These are phyloP conservation scores for Fusarium praegraminearum DNA, from an alignment of 2,329 filamentous ascomycete species.

Conservation along the genomic window DNA sequence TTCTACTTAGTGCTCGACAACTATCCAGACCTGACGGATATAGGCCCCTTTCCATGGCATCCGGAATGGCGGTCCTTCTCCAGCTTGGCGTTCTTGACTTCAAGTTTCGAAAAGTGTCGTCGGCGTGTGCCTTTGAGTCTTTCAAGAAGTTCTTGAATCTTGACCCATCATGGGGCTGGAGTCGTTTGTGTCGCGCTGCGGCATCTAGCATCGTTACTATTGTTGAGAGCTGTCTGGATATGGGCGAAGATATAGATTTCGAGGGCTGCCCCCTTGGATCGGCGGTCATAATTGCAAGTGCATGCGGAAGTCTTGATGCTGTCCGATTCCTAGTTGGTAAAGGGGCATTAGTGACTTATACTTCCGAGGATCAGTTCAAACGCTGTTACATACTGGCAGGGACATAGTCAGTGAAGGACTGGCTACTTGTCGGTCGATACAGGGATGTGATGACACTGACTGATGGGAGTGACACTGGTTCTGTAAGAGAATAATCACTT, in stretches of 20 bases:
- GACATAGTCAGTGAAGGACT: neutral
- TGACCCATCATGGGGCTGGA: conserved; percentile 21
- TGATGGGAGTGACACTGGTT: no score
- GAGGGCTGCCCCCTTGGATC: conserved; percentile 21
- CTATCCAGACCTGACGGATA: neutral
- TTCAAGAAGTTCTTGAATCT: conserved; percentile 16
- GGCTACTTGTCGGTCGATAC: neutral
- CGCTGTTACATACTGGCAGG: neutral
- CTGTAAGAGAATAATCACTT: accelerated
- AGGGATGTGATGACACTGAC: neutral
- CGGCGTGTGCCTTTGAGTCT: accelerated
- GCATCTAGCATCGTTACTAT: neutral
- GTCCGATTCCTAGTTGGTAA: neutral
- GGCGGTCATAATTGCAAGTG: conserved; percentile 21
- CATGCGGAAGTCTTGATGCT: conserved; percentile 7
- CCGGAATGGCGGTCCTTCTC: neutral
- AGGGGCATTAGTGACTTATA: neutral
- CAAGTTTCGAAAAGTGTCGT: neutral
- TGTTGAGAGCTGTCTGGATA: conserved; percentile 8
- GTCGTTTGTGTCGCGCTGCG: conserved; percentile 18
- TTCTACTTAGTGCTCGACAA: neutral
- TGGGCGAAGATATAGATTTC: conserved; percentile 8
- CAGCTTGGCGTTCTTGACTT: neutral
- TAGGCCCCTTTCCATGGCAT: conserved; percentile 20
- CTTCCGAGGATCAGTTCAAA: accelerated